Percentiles rank a stretch among this genome's conserved stretches.
These are phyloP conservation scores for Camelina hispida DNA, from an alignment of 345 rosid species.

Conservation along the genomic window DNA sequence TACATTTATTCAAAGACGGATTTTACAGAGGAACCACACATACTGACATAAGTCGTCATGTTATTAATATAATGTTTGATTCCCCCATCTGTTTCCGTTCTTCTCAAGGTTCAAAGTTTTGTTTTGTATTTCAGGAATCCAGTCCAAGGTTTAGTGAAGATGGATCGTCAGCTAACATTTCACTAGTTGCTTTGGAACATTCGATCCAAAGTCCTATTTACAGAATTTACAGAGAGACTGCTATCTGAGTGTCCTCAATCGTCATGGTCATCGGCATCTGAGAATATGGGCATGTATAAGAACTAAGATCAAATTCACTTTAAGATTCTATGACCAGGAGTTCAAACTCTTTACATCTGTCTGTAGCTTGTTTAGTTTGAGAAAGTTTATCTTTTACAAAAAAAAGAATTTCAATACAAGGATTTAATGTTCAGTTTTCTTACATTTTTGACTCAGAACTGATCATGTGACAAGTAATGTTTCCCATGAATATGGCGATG, in stretches of 20 bases:
- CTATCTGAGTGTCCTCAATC: not conserved
- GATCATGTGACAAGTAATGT: too few relatives aligned
- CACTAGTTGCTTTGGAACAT: slow-evolving; percentile 61
- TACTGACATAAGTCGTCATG: too few relatives aligned
- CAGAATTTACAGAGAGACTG: slow-evolving; percentile 60
- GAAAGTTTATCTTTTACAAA: not conserved
- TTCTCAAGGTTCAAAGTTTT: not conserved
- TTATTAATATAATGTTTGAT: too few relatives aligned
- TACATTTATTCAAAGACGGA: too few relatives aligned
- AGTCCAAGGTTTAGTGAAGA: slow-evolving; percentile 56
- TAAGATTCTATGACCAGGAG: slow-evolving; percentile 10
- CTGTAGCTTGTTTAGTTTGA: too few relatives aligned
- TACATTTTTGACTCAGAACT: too few relatives aligned
- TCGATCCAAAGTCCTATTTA: slow-evolving; percentile 69
- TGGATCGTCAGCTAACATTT: slow-evolving; percentile 51
- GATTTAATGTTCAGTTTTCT: too few relatives aligned
- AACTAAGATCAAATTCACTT: slow-evolving; percentile 15
- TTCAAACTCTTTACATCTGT: slow-evolving; percentile 27
- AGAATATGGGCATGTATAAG: slow-evolving; percentile 12
- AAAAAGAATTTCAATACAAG: slow-evolving; percentile 3
- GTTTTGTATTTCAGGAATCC: slow-evolving; percentile 52
- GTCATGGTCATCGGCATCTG: slow-evolving; percentile 19
- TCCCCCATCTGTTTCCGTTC: too few relatives aligned
- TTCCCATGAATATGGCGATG: too few relatives aligned
- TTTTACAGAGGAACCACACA: too few relatives aligned